These are phyloP conservation scores for Botrytis tulipae DNA, from an alignment of 2,329 filamentous ascomycete species.

Conservation along the genomic window DNA sequence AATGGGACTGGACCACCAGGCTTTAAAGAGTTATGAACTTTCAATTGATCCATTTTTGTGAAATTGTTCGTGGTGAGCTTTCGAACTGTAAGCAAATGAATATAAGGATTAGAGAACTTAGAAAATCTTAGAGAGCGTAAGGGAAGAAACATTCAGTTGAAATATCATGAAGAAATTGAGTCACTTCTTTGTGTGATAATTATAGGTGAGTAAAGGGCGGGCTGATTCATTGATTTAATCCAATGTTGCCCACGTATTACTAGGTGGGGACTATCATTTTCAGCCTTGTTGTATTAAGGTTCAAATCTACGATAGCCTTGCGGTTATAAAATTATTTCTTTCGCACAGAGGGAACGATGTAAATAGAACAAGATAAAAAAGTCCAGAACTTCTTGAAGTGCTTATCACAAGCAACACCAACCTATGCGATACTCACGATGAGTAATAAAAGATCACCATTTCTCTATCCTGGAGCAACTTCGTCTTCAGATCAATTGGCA, in stretches of 20 bases:
- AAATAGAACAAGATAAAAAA: constrained; percentile 7
- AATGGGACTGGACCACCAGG: constrained; percentile 35
- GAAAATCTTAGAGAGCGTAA: constrained; percentile 15
- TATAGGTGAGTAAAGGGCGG: not conserved
- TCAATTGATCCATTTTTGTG: constrained; percentile 33
- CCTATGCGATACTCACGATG: constrained; percentile 28
- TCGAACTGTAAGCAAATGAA: constrained; percentile 24
- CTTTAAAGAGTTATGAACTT: constrained; percentile 38
- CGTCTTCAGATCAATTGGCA: constrained; percentile 66
- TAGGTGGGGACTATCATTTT: not conserved
- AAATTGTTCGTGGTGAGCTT: constrained; percentile 16
- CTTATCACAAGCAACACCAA: not conserved
- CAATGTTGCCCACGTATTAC: not conserved
- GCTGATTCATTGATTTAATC: not conserved
- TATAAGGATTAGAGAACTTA: constrained; percentile 2
- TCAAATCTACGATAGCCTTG: constrained; percentile 1
- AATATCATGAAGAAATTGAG: constrained; percentile 20
- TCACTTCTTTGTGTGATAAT: constrained; percentile 21
- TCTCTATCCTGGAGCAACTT: constrained; percentile 63
- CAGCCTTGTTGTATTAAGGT: not conserved
- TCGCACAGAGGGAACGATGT: constrained; percentile 9
- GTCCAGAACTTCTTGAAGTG: constrained; percentile 15
- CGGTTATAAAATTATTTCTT: constrained; percentile 16
- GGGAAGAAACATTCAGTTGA: constrained; percentile 26
- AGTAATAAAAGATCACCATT: constrained; percentile 64